Base-by-base conservation (phyloP, 2,329 filamentous ascomycete species). In the Aspergillus luchuensis region DNA sequence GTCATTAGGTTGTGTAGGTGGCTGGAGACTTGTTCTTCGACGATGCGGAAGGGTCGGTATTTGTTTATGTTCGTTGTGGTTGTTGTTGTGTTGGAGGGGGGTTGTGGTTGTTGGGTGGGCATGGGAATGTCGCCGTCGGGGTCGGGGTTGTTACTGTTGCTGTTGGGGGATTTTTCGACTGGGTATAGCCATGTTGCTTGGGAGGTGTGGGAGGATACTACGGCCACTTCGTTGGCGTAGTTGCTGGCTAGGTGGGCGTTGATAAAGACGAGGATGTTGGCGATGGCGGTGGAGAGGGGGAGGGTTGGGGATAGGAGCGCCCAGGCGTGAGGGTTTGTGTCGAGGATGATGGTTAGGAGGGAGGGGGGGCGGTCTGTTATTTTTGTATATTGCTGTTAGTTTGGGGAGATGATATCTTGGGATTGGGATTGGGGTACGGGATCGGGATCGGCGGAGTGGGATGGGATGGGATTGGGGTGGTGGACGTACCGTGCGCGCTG, bases 321-420 rank as follows among this genome's bases (percentile, higher is more conserved):
- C 95, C 95, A 97, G 69, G 95, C 93, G 69, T 93, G 90, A 2
- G 95, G 95, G 75, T 99, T 99, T 25, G 94, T 97, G 80, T 99
- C 95, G 80, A 99, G 85, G 71, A 99, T 84, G 71, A 99, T 89
- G 67, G 92, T 90, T 56, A 97, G 87, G 38, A 99, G 88, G 13
- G 94, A 96, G 0, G 95, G 91, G 10, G 85, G 79, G 41, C 84
- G 81, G 60, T 82, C 85, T 84, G 64, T 13, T 13, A 23, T 47
- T 36, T 36, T 23, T 10, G 3, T 21, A 25, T 6, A 28, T 13
- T 21, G 0, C 33, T 55, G 38, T 30, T 19, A 15, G 50, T 39
- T 39, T 19, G 8, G 19, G 19, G 25, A 19, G 23, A 30, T 13
- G 21, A 28, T 28, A 28, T 28, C 25, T 25, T 39, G 48, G 13